Base-by-base conservation (phyloP, 1,284 basidiomycete species). In the Tilletia horrida region DNA sequence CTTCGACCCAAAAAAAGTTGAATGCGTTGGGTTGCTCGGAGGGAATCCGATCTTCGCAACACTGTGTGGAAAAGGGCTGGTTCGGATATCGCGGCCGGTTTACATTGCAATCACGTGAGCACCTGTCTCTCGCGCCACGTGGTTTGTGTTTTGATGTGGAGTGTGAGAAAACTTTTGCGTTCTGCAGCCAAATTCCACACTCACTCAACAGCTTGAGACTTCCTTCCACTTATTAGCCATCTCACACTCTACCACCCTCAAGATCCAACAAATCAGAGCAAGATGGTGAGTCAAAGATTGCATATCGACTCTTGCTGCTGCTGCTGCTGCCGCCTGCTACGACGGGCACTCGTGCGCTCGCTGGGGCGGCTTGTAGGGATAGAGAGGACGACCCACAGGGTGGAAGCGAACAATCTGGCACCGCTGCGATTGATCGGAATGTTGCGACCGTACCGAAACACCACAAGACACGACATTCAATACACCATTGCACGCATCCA, bases 111-210 rank as follows among this genome's bases (percentile, higher is more conserved):
- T 25, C 29, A 31, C 55, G 55, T 29, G 55, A 59, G 27, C 1
- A 3, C 3, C 14, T 27, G 23, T 1, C 23, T 48, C 16, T 16
- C 43, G 18, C 16, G 21, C 50, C 50, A 52, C 50, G 50, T 52
- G 50, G 27, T 27, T 52, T 9, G 21, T 27, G 50, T 25, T 35
- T 35, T 25, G 27, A 35, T 14, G 55, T 40, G 55, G 14, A 1
- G 55, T 29, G 55, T 59, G 55, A 59, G 55, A 59, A 59, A 59
- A 59, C 35, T 40, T 29, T 29, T 59, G 35, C 35, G 35, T 40
- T 40, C 35, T 40, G 35, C 35, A 4, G 35, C 35, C 35, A 11
- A 40, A 11, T 40, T 40, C 35, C 6, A 40, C 35, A 4, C 35
- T n/a, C n/a, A n/a, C n/a, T n/a, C n/a, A n/a, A n/a, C n/a, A n/a